These are phyloP conservation scores for Chara braunii DNA, from an alignment of 139 green algal genomes.

Conservation along the genomic window DNA sequence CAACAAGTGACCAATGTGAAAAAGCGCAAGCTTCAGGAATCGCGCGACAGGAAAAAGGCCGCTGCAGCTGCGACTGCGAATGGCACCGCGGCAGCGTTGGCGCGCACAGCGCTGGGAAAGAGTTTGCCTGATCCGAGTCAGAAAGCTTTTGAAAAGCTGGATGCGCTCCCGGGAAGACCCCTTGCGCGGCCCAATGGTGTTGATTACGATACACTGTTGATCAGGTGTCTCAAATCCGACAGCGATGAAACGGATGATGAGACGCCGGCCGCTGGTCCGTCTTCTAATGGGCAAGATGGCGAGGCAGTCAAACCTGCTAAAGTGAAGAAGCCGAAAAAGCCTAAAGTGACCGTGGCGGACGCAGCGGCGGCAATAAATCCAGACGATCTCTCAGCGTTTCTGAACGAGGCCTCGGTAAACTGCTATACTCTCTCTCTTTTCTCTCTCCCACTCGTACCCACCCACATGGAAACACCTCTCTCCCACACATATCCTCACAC, in stretches of 20 bases:
- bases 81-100: not conserved
- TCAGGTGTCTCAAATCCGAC: too few species aligned
- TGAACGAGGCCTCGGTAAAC: slow-evolving; percentile 10
- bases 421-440: too few species aligned
- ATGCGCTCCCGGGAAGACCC: not conserved
- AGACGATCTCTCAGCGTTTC: slow-evolving; percentile 13
- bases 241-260: slow-evolving; percentile 8
- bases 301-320: not conserved
- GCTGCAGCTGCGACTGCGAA: not conserved
- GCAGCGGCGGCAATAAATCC: slow-evolving; percentile 14
- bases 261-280: not conserved
- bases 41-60: slow-evolving; percentile 11
- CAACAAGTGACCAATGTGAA: slow-evolving; percentile 26
- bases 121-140: slow-evolving; percentile 3
- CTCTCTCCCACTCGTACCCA: too few species aligned
- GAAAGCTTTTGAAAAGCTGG: not conserved
- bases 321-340: slow-evolving; percentile 29
- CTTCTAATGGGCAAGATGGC: slow-evolving; percentile 9
- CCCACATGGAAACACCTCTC: too few species aligned
- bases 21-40: slow-evolving; percentile 14
- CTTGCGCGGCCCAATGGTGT: too few species aligned
- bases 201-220: too few species aligned
- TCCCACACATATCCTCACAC: too few species aligned
- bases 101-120: slow-evolving; percentile 2
- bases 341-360: slow-evolving; percentile 28